These are phyloP conservation scores for Trichoderma harzianum DNA, from an alignment of 2,329 filamentous ascomycete species.

Conservation along the genomic window DNA sequence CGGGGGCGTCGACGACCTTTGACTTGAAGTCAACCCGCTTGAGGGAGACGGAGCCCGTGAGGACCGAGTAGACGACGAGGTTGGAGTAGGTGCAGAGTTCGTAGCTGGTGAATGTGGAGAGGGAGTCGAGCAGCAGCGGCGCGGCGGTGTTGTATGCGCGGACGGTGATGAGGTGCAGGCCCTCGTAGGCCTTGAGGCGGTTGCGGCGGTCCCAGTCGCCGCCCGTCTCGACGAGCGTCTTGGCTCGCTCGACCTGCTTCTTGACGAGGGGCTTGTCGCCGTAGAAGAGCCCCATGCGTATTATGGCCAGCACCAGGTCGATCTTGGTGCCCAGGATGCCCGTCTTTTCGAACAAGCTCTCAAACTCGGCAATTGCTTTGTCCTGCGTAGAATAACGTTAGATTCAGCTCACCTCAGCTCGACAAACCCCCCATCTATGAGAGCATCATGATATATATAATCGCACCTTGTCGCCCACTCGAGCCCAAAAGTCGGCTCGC, in stretches of 20 bases:
- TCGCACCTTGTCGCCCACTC: conserved; percentile 88
- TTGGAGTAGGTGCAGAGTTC: conserved; percentile 96
- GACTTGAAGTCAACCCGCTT: conserved; percentile 99
- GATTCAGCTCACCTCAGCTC: not conserved
- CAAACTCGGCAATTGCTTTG: conserved; percentile 87
- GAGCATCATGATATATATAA: not conserved
- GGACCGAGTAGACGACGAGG: conserved; percentile 91
- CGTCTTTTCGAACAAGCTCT: conserved; percentile 95
- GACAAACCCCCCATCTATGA: not conserved
- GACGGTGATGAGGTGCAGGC: conserved; percentile 85
- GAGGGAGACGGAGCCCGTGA: conserved; percentile 88
- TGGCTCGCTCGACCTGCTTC: conserved; percentile 88
- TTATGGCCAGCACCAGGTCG: conserved; percentile 92
- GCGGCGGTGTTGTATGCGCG: conserved; percentile 88
- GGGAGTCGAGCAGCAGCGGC: conserved; percentile 88
- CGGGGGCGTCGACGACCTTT: conserved; percentile 96
- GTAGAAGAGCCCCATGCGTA: conserved; percentile 93
- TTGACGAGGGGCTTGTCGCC: conserved; percentile 89
- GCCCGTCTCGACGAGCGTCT: conserved; percentile 85
- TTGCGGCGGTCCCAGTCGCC: conserved; percentile 99
- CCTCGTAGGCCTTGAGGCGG: conserved; percentile 97
- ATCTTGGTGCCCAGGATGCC: conserved; percentile 95
- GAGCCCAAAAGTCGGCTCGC: conserved; percentile 92
- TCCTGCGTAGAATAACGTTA: conserved; percentile 55
- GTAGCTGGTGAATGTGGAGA: conserved; percentile 98